Evolutionary conservation across 140 eudicot genomes (phyloP), one percentile per base, ranked within the genome.

Genomic region (Bidens hawaiensis): DNA sequence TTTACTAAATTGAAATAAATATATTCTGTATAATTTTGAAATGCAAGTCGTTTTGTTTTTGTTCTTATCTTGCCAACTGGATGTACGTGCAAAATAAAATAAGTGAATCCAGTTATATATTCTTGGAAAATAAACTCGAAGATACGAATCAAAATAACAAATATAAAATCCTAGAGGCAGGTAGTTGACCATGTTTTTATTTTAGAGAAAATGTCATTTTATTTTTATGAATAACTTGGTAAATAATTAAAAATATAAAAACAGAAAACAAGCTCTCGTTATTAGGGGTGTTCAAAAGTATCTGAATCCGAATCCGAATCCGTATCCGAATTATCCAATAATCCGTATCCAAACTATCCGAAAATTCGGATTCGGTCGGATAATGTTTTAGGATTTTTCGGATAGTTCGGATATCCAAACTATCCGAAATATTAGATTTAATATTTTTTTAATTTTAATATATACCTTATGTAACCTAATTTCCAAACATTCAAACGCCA

Each of bases 41-140:
- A 0, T 50, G 5, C 33, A 13, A 38, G 27, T 18, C 38, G 34
- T 41, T 62, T 42, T 40, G 53, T 41, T 17, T 15, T 40, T 18
- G 24, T 23, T 25, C 51, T 40, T 60, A 60, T 60, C 67, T n/a
- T 40, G 53, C 52, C 67, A 40, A 60, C 36, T 60, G 23, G 67
- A 38, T 14, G n/a, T 23, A 17, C 51, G 16, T 38, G 23, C 22
- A 60, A 23, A 40, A 14, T 41, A 60, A 24, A 38, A 60, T 23
- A 60, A 11, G 23, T 46, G 16, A 30, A 9, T 4, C 36, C 2
- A 18, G 52, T 24, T 24, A 46, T 5, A 17, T 16, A 17, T 46
- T 1, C 3, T 17, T 46, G 11, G 2, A 46, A 46, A 16, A 3
- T 45, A 46, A 46, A 6, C 10, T 17, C 1, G 23, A 4, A 18